A percentile compares a stretch with the other conserved stretches of the same genome.
These are phyloP conservation scores for Emydomyces testavorans DNA, from an alignment of 2,329 filamentous ascomycete species.

Conservation along the genomic window DNA sequence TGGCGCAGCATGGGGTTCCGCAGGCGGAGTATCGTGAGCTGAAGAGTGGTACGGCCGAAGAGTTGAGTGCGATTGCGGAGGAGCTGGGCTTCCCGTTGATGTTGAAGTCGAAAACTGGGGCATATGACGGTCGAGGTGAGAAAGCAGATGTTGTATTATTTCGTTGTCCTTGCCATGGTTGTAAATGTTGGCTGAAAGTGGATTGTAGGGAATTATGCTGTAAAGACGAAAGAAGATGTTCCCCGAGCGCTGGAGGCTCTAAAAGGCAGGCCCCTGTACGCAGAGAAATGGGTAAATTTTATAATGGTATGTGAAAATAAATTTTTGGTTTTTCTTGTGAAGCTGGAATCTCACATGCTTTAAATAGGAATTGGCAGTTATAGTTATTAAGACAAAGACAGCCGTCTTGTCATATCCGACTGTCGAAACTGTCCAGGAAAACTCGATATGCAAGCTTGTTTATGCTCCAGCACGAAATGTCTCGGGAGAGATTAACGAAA, in stretches of 20 bases:
- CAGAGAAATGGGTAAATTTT: constrained; percentile 81
- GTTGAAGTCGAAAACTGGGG: constrained; percentile 81
- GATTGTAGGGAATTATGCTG: constrained; percentile 50
- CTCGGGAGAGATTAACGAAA: constrained; percentile 45
- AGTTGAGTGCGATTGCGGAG: constrained; percentile 52
- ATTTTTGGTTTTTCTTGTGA: neutral
- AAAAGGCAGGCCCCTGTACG: constrained; percentile 61
- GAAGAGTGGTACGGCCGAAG: constrained; percentile 46
- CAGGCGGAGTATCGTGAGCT: constrained; percentile 61
- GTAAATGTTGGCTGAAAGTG: constrained; percentile 10
- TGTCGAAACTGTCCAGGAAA: constrained; percentile 89
- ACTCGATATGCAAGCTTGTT: constrained; percentile 87
- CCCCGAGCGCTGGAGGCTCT: constrained; percentile 58
- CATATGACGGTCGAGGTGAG: constrained; percentile 78
- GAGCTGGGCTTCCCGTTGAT: constrained; percentile 73
- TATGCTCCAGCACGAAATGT: constrained; percentile 73
- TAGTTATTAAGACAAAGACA: constrained; percentile 84
- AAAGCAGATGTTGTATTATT: neutral
- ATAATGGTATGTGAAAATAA: constrained; percentile 45
- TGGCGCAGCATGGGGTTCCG: constrained; percentile 55
- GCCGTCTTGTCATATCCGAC: constrained; percentile 65
- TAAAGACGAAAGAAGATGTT: constrained; percentile 49
- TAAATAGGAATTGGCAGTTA: constrained; percentile 66
- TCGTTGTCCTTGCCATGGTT: neutral
- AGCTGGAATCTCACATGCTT: neutral